Evolutionary conservation across 345 rosid genomes (phyloP), one percentile per base, ranked within the genome.

Genomic region (Dimocarpus longan): DNA sequence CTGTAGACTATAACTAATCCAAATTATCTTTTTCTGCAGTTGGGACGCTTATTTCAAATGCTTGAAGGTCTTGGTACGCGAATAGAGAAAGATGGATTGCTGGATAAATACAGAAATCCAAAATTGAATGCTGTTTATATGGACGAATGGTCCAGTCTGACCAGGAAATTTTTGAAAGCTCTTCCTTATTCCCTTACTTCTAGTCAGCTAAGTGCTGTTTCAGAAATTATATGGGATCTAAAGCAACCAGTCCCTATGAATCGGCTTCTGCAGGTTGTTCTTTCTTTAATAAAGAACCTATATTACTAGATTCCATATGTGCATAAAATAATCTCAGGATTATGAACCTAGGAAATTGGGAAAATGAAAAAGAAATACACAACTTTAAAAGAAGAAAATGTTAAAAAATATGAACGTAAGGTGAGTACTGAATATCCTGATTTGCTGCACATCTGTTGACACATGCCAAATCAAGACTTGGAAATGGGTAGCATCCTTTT

Each of bases 161-260:
- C 97, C 70, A 89, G 86, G 91, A 84, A 88, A 79, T 82, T 96
- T 80, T 81, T 94, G 79, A 87, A 88, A 85, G 86, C 92, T 78
- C 88, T 96, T 84, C 99, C 99, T 37, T 96, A 87, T 86, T 87
- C 92, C 80, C 99, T 94, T 74, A 96, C 98, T 82, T 79, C 93
- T 80, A 90, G 97, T 82, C 99, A 96, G 79, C 93, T 91, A 71
- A 88, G 83, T 85, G 99, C 98, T 85, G 83, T 84, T 80, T 90
- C 97, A 66, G 97, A 96, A 87, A 96, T 94, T 67, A 91, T 96
- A 85, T 93, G 93, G 95, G 99, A 96, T 90, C 93, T 96, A 22
- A 93, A 90, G 89, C 87, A 86, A 74, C 93, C 90, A 1, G 90
- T 96, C 78, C 98, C 99, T 50, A 94, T 93, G 99, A 94, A 93